phyloP scores from a whole-genome alignment of 1,284 basidiomycete genomes.

The Naganishia sp. region DNA sequence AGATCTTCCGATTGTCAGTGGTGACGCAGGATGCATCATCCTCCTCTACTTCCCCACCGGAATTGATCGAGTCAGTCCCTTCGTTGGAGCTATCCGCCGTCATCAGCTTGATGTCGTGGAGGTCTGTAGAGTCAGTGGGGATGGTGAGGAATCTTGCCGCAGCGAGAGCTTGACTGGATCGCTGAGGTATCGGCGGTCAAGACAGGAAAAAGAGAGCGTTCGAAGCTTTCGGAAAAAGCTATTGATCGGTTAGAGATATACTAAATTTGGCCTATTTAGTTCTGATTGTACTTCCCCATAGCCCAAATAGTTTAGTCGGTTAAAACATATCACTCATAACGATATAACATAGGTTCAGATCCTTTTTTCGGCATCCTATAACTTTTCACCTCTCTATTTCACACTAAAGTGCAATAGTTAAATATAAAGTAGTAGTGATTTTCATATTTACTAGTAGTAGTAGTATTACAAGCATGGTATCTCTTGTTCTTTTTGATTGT shows the following conservation, averaged over 20 bases:
- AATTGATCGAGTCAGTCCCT: too few relatives aligned
- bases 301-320: slow-evolving; percentile 15
- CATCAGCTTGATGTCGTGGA: too few relatives aligned
- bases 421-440: not conserved
- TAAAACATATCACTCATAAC: slow-evolving; percentile 17
- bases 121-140: too few relatives aligned
- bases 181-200: too few relatives aligned
- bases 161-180: too few relatives aligned
- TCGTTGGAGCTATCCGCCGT: too few relatives aligned
- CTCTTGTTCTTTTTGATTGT: slow-evolving; percentile 1
- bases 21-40: too few relatives aligned
- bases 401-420: not conserved
- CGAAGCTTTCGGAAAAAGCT: too few relatives aligned
- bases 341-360: slow-evolving; percentile 13
- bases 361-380: slow-evolving; percentile 16
- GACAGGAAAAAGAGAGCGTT: too few relatives aligned
- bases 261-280: slow-evolving; percentile 10
- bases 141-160: too few relatives aligned
- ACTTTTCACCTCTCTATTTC: not conserved
- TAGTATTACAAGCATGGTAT: slow-evolving; percentile 4
- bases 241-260: not conserved
- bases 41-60: too few relatives aligned
- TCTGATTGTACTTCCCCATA: slow-evolving; percentile 6
- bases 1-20: too few relatives aligned
- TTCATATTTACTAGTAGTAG: slow-evolving; percentile 3